phyloP scores from a whole-genome alignment of 352 stramenopile species.

The Pythium coloratum region DNA sequence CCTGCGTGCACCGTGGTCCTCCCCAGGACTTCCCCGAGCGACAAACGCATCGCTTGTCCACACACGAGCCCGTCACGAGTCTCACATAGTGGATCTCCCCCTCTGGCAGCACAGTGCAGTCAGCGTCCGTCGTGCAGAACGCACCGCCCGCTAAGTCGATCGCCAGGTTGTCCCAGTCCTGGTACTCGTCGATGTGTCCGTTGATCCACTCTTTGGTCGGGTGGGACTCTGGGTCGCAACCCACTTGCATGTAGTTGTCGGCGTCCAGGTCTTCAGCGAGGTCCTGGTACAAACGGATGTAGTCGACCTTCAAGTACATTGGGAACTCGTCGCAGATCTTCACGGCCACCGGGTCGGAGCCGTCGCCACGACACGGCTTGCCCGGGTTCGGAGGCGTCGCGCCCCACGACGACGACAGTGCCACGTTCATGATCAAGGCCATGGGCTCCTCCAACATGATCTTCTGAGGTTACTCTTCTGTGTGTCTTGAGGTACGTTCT shows the following conservation, averaged over 20 bases:
- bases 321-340: too few species aligned
- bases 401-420: slow-evolving; percentile 89
- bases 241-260: too few species aligned
- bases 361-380: slow-evolving; percentile 42
- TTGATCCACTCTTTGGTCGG: too few species aligned
- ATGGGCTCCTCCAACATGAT: slow-evolving; percentile 89
- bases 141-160: slow-evolving; percentile 38
- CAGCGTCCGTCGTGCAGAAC: slow-evolving; percentile 50
- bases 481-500: slow-evolving; percentile 49
- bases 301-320: too few species aligned
- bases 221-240: too few species aligned
- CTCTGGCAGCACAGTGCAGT: slow-evolving; percentile 47
- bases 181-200: slow-evolving; percentile 56
- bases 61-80: too few species aligned
- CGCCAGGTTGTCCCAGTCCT: slow-evolving; percentile 48
- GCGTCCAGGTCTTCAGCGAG: too few species aligned
- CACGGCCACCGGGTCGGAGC: neutral
- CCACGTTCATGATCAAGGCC: slow-evolving; percentile 94
- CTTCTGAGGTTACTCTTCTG: slow-evolving; percentile 51
- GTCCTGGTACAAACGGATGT: too few species aligned
- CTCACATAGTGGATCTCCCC: too few species aligned
- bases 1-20: too few species aligned
- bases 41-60: too few species aligned
- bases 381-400: slow-evolving; percentile 49
- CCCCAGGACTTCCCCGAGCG: too few species aligned